phyloP scores from a whole-genome alignment of 2,329 filamentous ascomycete genomes.

The Cordyceps cicadae region DNA sequence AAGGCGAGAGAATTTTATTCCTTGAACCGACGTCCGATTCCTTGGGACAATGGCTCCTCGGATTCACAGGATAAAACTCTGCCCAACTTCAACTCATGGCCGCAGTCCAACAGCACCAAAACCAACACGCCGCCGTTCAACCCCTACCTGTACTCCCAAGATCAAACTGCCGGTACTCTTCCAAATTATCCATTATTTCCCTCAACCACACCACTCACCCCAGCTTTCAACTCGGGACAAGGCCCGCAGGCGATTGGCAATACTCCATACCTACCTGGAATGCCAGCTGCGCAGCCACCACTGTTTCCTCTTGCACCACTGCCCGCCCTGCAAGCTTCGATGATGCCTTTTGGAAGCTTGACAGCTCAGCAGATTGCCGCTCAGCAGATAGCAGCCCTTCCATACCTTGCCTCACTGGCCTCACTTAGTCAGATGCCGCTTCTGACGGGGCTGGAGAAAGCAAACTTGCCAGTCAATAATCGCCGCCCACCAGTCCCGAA shows the following conservation, averaged over 20 bases:
- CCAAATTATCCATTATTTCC: neutral
- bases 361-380: neutral
- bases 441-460: neutral
- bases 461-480: neutral
- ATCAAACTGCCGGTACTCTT: neutral
- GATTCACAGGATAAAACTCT: neutral
- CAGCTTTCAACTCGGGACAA: neutral
- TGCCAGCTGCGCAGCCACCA: neutral
- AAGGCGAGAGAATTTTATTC: slow-evolving; percentile 24
- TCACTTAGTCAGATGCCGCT: neutral
- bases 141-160: neutral
- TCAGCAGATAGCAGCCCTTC: slow-evolving; percentile 1
- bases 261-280: neutral
- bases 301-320: neutral
- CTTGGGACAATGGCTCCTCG: neutral
- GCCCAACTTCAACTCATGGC: neutral
- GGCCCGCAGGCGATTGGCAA: neutral
- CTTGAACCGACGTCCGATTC: neutral
- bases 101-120: neutral
- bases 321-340: neutral
- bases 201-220: neutral
- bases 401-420: slow-evolving; percentile 1
- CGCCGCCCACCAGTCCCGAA: slow-evolving; percentile 26
- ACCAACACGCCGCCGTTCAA: neutral
- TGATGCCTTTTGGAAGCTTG: neutral